A percentile compares a stretch with the other conserved stretches of the same genome.
These are phyloP conservation scores for Teratosphaeria nubilosa DNA, from an alignment of 2,329 filamentous ascomycete species.

Conservation along the genomic window DNA sequence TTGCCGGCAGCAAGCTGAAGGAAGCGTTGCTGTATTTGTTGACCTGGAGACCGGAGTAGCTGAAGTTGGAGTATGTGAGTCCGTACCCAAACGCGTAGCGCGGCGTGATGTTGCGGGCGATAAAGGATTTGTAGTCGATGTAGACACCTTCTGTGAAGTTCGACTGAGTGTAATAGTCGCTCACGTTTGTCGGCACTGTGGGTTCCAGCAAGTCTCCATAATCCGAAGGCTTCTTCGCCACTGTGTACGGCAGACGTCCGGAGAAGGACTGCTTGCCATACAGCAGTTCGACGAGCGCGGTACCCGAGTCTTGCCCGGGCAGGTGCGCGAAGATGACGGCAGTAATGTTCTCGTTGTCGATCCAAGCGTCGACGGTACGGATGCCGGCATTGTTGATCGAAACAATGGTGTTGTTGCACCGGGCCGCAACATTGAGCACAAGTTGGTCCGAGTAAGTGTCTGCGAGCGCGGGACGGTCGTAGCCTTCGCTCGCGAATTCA, in stretches of 20 bases:
- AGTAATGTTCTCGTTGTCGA: constrained; percentile 66
- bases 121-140: constrained; percentile 73
- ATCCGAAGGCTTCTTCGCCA: constrained; percentile 55
- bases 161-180: constrained; percentile 51
- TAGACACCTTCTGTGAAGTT: constrained; percentile 70
- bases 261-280: constrained; percentile 70
- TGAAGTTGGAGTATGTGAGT: constrained; percentile 69
- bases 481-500: constrained; percentile 75
- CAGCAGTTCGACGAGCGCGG: constrained; percentile 66
- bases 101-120: constrained; percentile 54
- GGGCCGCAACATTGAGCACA: constrained; percentile 65
- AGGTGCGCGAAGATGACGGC: constrained; percentile 74
- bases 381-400: constrained; percentile 79
- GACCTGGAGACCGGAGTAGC: constrained; percentile 63
- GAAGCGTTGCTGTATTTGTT: constrained; percentile 54
- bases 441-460: constrained; percentile 73
- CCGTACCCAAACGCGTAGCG: constrained; percentile 76
- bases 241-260: constrained; percentile 60
- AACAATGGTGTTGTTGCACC: constrained; percentile 82
- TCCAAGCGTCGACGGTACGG: constrained; percentile 65
- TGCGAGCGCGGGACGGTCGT: constrained; percentile 84
- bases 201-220: constrained; percentile 58
- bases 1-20: constrained; percentile 10
- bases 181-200: constrained; percentile 48
- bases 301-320: constrained; percentile 74